These are phyloP conservation scores for Aspergillus sparsus DNA, from an alignment of 495 filamentous ascomycete species.

Conservation along the genomic window DNA sequence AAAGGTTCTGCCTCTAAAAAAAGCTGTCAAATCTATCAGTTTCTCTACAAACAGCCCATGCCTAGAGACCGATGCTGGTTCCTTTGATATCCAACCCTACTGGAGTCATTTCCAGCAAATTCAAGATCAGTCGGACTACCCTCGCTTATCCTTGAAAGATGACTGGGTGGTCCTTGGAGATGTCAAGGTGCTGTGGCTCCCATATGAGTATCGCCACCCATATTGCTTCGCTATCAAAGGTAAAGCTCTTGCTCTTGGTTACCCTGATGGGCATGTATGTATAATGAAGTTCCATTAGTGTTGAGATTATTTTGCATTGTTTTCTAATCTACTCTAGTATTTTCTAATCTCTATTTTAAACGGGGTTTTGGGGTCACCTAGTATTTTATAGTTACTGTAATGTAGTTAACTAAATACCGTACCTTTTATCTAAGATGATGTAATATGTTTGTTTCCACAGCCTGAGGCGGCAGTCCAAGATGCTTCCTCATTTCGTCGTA, in stretches of 20 bases:
- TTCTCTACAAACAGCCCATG: slow-evolving; percentile 15
- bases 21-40: neutral
- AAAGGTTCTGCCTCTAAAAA: neutral
- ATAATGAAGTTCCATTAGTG: neutral
- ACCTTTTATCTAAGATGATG: too few relatives aligned
- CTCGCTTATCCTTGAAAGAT: neutral
- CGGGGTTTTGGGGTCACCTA: too few relatives aligned
- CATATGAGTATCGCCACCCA: neutral
- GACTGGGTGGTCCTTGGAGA: neutral
- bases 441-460: too few relatives aligned
- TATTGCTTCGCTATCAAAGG: neutral
- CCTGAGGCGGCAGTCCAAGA: too few relatives aligned
- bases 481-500: too few relatives aligned
- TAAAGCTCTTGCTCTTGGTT: neutral
- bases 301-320: too few relatives aligned
- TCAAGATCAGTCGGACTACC: neutral
- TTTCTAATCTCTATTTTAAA: too few relatives aligned
- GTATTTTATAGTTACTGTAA: too few relatives aligned
- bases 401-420: too few relatives aligned
- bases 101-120: neutral
- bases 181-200: neutral
- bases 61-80: neutral
- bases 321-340: too few relatives aligned
- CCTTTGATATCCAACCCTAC: neutral
- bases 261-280: neutral